A percentile compares a stretch with the other conserved stretches of the same genome.
These are phyloP conservation scores for Saturnispora diversa DNA, from an alignment of 805 yeast genomes.

Conservation along the genomic window DNA sequence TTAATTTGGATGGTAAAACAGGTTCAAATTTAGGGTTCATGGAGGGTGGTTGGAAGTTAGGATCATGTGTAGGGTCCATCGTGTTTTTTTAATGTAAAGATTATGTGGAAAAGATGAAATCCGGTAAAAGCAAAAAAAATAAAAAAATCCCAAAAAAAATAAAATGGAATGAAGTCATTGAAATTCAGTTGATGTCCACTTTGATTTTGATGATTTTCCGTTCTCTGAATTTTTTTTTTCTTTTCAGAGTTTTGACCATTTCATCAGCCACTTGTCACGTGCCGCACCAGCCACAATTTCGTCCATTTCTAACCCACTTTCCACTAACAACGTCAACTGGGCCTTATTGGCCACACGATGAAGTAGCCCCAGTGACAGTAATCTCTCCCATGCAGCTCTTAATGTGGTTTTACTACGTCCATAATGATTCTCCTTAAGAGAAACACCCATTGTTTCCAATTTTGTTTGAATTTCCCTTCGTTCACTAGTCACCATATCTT, in stretches of 20 bases:
- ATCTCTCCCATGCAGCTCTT: slow-evolving; percentile 18
- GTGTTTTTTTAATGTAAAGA: neutral
- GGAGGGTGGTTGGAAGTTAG: slow-evolving; percentile 82
- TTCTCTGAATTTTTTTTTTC: neutral
- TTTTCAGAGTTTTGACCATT: slow-evolving; percentile 7
- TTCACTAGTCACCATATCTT: slow-evolving; percentile 39
- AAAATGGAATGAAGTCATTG: slow-evolving; percentile 1
- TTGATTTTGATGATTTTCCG: slow-evolving; percentile 4
- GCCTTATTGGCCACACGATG: slow-evolving; percentile 4
- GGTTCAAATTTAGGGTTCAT: slow-evolving; percentile 54
- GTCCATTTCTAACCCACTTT: slow-evolving; percentile 11
- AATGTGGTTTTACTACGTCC: slow-evolving; percentile 9
- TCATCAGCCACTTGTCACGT: slow-evolving; percentile 6
- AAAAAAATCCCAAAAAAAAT: no score
- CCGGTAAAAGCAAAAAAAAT: neutral
- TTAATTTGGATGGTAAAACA: slow-evolving; percentile 56
- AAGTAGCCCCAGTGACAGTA: slow-evolving; percentile 12
- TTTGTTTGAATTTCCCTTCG: slow-evolving; percentile 29
- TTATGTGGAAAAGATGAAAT: neutral
- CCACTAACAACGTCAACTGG: slow-evolving; percentile 6
- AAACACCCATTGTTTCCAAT: slow-evolving; percentile 15
- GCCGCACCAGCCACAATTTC: slow-evolving; percentile 6
- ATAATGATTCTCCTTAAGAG: slow-evolving; percentile 9
- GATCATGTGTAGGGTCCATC: slow-evolving; percentile 93
- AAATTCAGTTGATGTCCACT: neutral